Evolutionary conservation across 2,329 filamentous ascomycete species (phyloP), one percentile per base, ranked within the genome.

Genomic region (Neofusicoccum umdonicola): DNA sequence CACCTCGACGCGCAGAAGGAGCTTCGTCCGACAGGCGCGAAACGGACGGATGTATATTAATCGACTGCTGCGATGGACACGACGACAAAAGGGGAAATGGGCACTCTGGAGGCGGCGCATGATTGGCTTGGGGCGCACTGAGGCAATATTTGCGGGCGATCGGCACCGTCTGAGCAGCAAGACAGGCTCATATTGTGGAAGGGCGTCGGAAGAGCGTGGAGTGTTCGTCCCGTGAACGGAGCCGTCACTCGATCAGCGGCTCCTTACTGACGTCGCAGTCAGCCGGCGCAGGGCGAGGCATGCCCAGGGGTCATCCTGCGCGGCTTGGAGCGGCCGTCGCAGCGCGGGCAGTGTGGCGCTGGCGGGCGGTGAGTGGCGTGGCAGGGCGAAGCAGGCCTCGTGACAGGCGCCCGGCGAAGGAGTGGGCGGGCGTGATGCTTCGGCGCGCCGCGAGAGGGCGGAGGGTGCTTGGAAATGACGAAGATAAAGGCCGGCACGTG

Each of bases 291-390:
- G n/a, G 19, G 39, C 15, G 47, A 63, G 61, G 39, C 61, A 63
- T 13, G 61, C n/a, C 61, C 61, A 63, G 61, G 61, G 61, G 61
- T 63, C 61, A 63, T 63, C 48, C 61, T 63, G 39, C 41, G 60
- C 48, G 6, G 42, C n/a, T 27, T 42, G 15, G 13, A 22, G 61
- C 61, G 35, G 50, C 27, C 15, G 44, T 34, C 61, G 8, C 6
- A 11, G 44, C 37, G 39, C 13, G 19, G 50, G 44, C 39, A 31
- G 27, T 27, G 61, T 47, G 61, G 50, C 61, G 61, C 45, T 39
- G 41, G 50, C 27, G 42, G 31, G 61, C 50, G 61, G 39, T 45
- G 37, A 56, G 61, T 37, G 61, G 56, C 56, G 41, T 48, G 41
- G 27, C 27, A 5, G 27, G 27, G 27, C 27, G 27, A 31, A 7